Evolutionary conservation across 108 stramenopile genomes (phyloP).

Genomic region (Cyclostephanos invisitatus): DNA sequence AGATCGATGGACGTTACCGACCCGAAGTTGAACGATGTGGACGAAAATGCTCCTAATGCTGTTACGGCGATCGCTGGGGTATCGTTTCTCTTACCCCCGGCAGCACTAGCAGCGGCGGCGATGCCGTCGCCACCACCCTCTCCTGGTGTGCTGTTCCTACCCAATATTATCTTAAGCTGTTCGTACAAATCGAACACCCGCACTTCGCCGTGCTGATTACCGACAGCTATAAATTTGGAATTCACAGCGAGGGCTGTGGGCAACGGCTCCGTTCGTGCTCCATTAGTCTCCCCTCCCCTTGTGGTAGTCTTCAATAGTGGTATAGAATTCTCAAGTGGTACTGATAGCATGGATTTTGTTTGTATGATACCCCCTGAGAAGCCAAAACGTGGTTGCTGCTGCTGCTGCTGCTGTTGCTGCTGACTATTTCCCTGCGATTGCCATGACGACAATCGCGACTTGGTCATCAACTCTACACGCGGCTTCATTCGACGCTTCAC

Average conservation of each 20-base stretch:
- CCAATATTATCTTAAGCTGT: conserved; percentile 70
- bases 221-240: conserved; percentile 88
- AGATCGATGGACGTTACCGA: conserved; percentile 83
- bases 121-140: conserved; percentile 4
- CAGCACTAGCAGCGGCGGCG: conserved; percentile 6
- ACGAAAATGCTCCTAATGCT: conserved; percentile 11
- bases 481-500: conserved; percentile 87
- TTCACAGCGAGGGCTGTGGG: conserved; percentile 81
- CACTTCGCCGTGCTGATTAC: conserved; percentile 74
- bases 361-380: conserved; percentile 60
- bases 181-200: conserved; percentile 89
- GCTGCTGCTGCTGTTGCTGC: conserved; percentile 18
- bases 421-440: neutral
- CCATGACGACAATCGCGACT: conserved; percentile 34
- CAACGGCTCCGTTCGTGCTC: conserved; percentile 13
- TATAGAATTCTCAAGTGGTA: neutral
- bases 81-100: conserved; percentile 13
- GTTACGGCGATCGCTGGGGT: neutral
- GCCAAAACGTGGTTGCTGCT: conserved; percentile 46
- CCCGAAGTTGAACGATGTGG: conserved; percentile 21
- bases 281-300: neutral
- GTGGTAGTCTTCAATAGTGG: conserved; percentile 9
- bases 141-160: conserved; percentile 5
- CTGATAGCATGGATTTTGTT: conserved; percentile 25
- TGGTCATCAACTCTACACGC: conserved; percentile 61